phyloP scores from a whole-genome alignment of 768 basidiomycete species.

The Phallus indusiatus region DNA sequence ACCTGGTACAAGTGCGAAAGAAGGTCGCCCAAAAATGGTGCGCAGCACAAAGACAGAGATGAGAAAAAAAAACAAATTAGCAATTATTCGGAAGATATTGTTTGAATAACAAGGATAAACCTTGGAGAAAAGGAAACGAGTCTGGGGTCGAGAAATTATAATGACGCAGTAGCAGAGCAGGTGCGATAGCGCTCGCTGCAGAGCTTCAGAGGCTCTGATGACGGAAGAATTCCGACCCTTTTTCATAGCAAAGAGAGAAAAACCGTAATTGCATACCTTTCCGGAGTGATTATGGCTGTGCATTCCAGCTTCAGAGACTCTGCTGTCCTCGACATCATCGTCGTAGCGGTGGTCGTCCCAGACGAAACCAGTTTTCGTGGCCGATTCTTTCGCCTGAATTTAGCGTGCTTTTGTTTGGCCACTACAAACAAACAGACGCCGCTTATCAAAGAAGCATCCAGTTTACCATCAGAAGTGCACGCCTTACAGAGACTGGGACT shows the following conservation, averaged over 20 bases:
- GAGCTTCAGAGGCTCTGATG: background rate
- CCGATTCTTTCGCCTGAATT: background rate
- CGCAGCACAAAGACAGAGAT: constrained; percentile 4
- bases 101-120: background rate
- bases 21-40: background rate
- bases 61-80: background rate
- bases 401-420: constrained; percentile 5
- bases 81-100: background rate
- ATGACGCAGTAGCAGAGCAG: background rate
- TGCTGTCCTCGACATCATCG: constrained; percentile 1
- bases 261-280: background rate
- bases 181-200: background rate
- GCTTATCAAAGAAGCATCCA: constrained; percentile 1
- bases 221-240: background rate
- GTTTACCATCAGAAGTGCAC: background rate
- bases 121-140: background rate
- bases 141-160: background rate
- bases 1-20: background rate
- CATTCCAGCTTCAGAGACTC: constrained; percentile 1
- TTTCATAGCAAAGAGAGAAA: background rate
- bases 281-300: background rate
- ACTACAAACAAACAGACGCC: constrained; percentile 2
- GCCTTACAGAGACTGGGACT: background rate
- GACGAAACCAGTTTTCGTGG: background rate
- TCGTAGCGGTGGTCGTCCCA: constrained; percentile 4